phyloP scores from a whole-genome alignment of 176 grass and related monocot genomes.

The Oropetium thomaeum region DNA sequence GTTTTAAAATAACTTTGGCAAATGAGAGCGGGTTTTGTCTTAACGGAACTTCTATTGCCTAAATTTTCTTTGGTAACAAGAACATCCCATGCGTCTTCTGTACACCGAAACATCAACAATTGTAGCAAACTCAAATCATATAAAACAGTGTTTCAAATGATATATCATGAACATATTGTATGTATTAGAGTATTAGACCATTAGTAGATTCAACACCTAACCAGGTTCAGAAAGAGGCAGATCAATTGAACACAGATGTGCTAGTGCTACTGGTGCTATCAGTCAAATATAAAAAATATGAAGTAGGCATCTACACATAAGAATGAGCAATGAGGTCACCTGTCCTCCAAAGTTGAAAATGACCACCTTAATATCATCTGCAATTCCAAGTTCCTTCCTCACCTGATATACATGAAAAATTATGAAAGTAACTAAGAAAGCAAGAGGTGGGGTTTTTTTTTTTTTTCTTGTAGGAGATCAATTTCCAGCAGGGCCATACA shows the following conservation, averaged over 20 bases:
- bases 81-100: neutral
- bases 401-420: slow-evolving; percentile 54
- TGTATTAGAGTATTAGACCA: neutral
- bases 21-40: neutral
- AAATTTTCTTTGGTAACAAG: neutral
- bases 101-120: neutral
- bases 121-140: neutral
- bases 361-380: slow-evolving; percentile 82
- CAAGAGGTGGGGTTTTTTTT: neutral
- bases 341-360: slow-evolving; percentile 99
- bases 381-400: slow-evolving; percentile 78
- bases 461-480: neutral
- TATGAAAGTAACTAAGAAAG: slow-evolving; percentile 24
- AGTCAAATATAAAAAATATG: neutral
- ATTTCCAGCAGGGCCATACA: neutral
- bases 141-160: neutral
- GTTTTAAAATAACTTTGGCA: neutral
- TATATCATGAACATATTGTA: neutral
- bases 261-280: neutral
- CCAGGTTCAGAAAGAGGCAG: neutral
- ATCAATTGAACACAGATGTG: neutral
- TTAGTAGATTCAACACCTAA: neutral
- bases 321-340: slow-evolving; percentile 30
- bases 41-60: neutral
- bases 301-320: neutral